Conservation (phyloP, 139 green algal species). For the Picochlorum sp. region DNA sequence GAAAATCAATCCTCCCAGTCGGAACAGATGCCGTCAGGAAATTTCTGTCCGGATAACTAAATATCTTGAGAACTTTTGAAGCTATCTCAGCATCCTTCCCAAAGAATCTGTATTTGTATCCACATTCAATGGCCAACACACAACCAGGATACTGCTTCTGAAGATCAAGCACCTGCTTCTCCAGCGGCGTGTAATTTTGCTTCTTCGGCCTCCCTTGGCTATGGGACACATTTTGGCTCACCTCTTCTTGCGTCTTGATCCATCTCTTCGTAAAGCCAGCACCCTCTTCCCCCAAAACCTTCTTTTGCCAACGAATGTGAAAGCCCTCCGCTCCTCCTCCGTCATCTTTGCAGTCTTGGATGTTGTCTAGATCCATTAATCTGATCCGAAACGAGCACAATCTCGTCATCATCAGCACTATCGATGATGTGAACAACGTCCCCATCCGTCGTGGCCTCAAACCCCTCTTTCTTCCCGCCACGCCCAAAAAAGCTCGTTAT, state of each 20-base stretch:
- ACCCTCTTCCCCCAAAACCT: conserved; percentile 10
- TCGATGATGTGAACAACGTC: too few species aligned
- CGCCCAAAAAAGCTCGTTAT: too few species aligned
- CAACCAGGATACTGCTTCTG: conserved; percentile 31
- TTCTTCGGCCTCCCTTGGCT: neutral
- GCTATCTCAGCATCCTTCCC: conserved; percentile 75
- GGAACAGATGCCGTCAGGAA: conserved; percentile 77
- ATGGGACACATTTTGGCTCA: too few species aligned
- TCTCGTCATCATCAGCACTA: too few species aligned
- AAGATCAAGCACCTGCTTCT: conserved; percentile 45
- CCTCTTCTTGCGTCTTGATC: neutral
- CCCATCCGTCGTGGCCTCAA: too few species aligned
- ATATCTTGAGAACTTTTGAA: conserved; percentile 14
- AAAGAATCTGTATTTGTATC: conserved; percentile 80
- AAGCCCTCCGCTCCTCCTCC: neutral
- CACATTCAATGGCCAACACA: conserved; percentile 76
- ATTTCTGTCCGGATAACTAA: conserved; percentile 43
- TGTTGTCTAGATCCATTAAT: too few species aligned
- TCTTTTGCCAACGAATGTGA: neutral
- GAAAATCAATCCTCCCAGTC: conserved; percentile 64
- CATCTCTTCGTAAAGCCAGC: neutral
- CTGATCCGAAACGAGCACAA: too few species aligned
- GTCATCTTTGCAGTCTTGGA: too few species aligned
- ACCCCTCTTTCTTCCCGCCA: too few species aligned
- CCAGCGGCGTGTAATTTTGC: conserved; percentile 61